phyloP scores from a whole-genome alignment of 148 eudicot species.

The Vaccinium myrtillus region DNA sequence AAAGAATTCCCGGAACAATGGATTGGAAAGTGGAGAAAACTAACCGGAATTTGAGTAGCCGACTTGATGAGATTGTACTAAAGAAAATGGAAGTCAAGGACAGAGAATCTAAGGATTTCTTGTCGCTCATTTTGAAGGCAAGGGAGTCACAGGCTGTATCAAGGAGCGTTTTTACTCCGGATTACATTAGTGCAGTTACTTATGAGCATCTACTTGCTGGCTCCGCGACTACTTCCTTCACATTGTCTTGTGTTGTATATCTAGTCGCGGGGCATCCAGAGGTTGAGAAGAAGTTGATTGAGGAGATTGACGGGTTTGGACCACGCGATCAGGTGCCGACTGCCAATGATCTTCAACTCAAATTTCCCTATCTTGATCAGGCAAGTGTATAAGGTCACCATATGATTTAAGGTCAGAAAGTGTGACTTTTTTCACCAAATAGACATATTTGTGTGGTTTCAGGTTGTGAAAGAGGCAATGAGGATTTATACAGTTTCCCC shows the following conservation, averaged over 20 bases:
- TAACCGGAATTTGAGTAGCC: slow-evolving; percentile 43
- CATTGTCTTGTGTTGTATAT: slow-evolving; percentile 69
- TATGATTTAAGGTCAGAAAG: not conserved
- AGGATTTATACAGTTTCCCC: slow-evolving; percentile 86
- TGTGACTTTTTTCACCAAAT: not conserved
- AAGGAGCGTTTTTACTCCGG: slow-evolving; percentile 53
- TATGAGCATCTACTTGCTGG: slow-evolving; percentile 77
- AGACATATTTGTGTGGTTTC: slow-evolving; percentile 8
- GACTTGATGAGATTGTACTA: slow-evolving; percentile 59
- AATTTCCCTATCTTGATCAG: slow-evolving; percentile 88
- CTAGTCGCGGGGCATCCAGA: slow-evolving; percentile 69
- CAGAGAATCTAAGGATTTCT: slow-evolving; percentile 59
- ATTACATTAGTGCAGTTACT: slow-evolving; percentile 77
- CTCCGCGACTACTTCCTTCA: slow-evolving; percentile 88
- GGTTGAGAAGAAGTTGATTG: slow-evolving; percentile 70
- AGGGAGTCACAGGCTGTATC: slow-evolving; percentile 52
- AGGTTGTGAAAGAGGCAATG: slow-evolving; percentile 96
- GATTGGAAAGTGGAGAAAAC: slow-evolving; percentile 74
- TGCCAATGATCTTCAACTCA: slow-evolving; percentile 72
- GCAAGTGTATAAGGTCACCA: slow-evolving; percentile 24
- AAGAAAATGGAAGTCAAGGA: slow-evolving; percentile 42
- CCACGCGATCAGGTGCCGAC: slow-evolving; percentile 51
- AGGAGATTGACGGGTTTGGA: slow-evolving; percentile 80
- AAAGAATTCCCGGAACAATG: slow-evolving; percentile 74
- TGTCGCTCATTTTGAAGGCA: slow-evolving; percentile 70